Conservation (phyloP, 208 protist genomes). For the Trypanosoma caninum region DNA sequence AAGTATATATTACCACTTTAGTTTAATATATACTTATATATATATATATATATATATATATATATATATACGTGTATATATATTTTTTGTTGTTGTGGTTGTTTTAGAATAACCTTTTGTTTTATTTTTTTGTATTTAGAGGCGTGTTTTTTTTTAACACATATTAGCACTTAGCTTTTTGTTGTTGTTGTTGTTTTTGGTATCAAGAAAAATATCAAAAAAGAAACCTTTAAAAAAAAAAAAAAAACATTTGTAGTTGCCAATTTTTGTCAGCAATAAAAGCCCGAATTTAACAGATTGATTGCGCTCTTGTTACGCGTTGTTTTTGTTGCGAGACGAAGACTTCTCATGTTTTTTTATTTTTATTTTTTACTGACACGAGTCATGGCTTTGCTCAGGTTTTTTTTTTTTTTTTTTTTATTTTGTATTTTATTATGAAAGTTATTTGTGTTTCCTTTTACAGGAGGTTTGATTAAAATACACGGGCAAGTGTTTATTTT, state of each 20-base stretch:
- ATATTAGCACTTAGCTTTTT: too few relatives aligned
- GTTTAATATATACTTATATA: not conserved
- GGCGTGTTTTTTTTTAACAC: too few relatives aligned
- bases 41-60: constrained; percentile 3
- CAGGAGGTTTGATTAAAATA: too few relatives aligned
- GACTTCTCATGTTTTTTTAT: too few relatives aligned
- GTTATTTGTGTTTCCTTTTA: constrained; percentile 17
- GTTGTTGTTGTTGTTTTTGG: too few relatives aligned
- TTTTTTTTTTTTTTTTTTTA: constrained; percentile 4
- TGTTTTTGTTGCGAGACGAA: not conserved
- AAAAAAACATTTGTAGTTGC: too few relatives aligned
- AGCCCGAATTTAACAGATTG: too few relatives aligned
- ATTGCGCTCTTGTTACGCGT: not conserved
- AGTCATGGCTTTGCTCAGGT: not conserved
- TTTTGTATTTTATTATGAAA: constrained; percentile 10
- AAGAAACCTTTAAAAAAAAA: too few relatives aligned
- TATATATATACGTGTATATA: constrained; percentile 12
- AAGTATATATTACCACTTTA: not conserved
- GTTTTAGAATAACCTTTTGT: not conserved
- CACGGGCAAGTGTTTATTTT: too few relatives aligned
- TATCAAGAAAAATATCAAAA: too few relatives aligned
- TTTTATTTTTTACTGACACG: not conserved
- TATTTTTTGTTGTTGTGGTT: constrained; percentile 9
- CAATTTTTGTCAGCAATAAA: too few relatives aligned
- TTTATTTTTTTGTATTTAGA: not conserved